These are phyloP conservation scores for Arthroderma uncinatum DNA, from an alignment of 2,329 filamentous ascomycete genomes.

Conservation along the genomic window DNA sequence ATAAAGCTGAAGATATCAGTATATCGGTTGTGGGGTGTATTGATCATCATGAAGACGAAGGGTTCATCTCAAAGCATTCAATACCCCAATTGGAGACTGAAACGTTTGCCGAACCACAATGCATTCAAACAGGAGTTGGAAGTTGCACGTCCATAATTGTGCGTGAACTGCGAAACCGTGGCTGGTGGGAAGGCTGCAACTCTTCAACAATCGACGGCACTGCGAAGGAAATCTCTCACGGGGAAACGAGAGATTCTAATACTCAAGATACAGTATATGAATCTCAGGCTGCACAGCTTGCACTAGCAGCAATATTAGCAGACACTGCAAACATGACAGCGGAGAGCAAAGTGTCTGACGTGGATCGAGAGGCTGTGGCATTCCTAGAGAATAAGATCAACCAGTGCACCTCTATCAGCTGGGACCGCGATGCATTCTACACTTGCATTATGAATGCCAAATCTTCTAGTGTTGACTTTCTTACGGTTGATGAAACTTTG, in stretches of 20 bases:
- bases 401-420: constrained; percentile 19
- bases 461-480: constrained; percentile 41
- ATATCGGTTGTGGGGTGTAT: constrained; percentile 44
- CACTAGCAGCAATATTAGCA: constrained; percentile 34
- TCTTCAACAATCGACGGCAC: constrained; percentile 16
- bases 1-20: constrained; percentile 16
- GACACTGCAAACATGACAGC: constrained; percentile 37
- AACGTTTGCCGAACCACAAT: constrained; percentile 32
- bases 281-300: constrained; percentile 29
- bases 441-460: constrained; percentile 44
- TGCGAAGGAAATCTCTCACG: constrained; percentile 13
- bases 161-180: constrained; percentile 39
- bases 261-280: constrained; percentile 24
- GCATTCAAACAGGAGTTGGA: constrained; percentile 44
- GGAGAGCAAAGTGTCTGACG: constrained; percentile 35
- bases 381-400: constrained; percentile 41
- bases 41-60: constrained; percentile 53
- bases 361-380: constrained; percentile 39
- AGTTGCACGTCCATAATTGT: constrained; percentile 50
- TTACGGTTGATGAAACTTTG: constrained; percentile 46
- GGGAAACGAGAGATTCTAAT: constrained; percentile 6
- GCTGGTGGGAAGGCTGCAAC: constrained; percentile 30
- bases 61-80: constrained; percentile 34
- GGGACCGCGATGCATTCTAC: constrained; percentile 42
- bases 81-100: neutral